Base-by-base conservation (phyloP, 257 asterid genomes). In the Solanum appendiculatum region DNA sequence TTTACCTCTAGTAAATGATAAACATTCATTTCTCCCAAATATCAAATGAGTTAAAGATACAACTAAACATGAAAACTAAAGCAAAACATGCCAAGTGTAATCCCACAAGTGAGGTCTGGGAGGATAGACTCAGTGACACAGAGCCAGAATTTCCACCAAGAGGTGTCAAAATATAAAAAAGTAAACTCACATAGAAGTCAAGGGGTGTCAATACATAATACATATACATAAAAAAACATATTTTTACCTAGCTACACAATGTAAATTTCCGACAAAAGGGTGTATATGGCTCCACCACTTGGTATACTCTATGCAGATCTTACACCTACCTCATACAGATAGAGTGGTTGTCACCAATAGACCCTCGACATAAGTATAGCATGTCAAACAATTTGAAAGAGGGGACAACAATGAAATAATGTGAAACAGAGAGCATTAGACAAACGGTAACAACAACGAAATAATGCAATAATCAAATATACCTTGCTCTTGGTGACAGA, bases 401-500 rank as follows among this genome's bases (percentile, higher is more conserved):
- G 1, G 29, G 66, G 66, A 40, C 4, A 40, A 40, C 46, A 40
- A 40, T 0, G 11, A 40, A 40, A 1, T 3, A 40, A 40, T 10
- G 40, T 7, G 25, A 56, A 56, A 56, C 23, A 56, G 25, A 56
- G 64, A 56, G 64, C 12, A 56, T 20, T 56, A 56, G 1, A 20
- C 25, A 20, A 21, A 21, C 13, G 4, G 31, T 64, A 64, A 25
- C 72, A 0, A 64, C 36, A 64, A 64, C 34, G 1, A 64, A 64
- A 64, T 64, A 64, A 5, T 64, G 72, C 72, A 64, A 64, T 25
- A 64, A 64, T 25, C 2, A 4, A 14, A 64, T 21, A 68, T 92
- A 96, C 99, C 99, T 96, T 96, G 98, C 98, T 96, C 94, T 96
- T 96, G 85, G 98, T 95, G 60, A 95, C 98, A 39, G 98, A 95